phyloP scores from a whole-genome alignment of 805 yeast genomes.

The Yamadazyma olivae region DNA sequence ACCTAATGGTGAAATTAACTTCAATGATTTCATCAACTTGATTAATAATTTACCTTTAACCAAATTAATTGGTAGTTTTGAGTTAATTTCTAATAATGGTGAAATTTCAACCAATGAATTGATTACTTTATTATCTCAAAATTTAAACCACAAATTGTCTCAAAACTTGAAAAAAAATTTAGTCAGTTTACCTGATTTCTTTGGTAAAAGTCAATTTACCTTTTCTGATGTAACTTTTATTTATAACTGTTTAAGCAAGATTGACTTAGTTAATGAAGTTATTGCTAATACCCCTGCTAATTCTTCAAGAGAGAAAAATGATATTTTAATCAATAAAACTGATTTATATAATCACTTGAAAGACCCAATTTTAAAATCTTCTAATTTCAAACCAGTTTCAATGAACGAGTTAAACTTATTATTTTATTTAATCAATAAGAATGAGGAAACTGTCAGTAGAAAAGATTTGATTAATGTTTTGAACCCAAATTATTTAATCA shows the following conservation, averaged over 20 bases:
- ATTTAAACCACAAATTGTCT: slow-evolving; percentile 41
- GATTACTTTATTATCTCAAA: slow-evolving; percentile 29
- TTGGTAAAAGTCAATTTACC: slow-evolving; percentile 28
- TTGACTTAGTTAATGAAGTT: slow-evolving; percentile 44
- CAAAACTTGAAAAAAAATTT: slow-evolving; percentile 34
- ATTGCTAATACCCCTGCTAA: slow-evolving; percentile 46
- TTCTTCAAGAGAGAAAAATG: slow-evolving; percentile 32
- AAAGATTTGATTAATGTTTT: slow-evolving; percentile 44
- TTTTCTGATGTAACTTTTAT: slow-evolving; percentile 38
- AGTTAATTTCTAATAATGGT: slow-evolving; percentile 31
- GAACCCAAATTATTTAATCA: slow-evolving; percentile 53
- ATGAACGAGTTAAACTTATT: slow-evolving; percentile 38
- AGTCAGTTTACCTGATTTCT: slow-evolving; percentile 32
- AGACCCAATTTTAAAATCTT: slow-evolving; percentile 41
- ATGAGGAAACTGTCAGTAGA: slow-evolving; percentile 38
- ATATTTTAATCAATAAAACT: slow-evolving; percentile 37
- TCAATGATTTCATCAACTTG: slow-evolving; percentile 37
- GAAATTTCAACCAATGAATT: slow-evolving; percentile 29
- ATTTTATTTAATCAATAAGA: slow-evolving; percentile 37
- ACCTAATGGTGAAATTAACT: slow-evolving; percentile 36
- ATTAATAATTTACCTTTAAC: slow-evolving; percentile 44
- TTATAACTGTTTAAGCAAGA: slow-evolving; percentile 37
- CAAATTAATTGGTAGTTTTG: slow-evolving; percentile 42
- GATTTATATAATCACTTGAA: slow-evolving; percentile 42
- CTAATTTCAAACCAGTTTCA: slow-evolving; percentile 42